These are phyloP conservation scores for Sclerospora graminicola DNA, from an alignment of 352 stramenopile genomes.

Conservation along the genomic window DNA sequence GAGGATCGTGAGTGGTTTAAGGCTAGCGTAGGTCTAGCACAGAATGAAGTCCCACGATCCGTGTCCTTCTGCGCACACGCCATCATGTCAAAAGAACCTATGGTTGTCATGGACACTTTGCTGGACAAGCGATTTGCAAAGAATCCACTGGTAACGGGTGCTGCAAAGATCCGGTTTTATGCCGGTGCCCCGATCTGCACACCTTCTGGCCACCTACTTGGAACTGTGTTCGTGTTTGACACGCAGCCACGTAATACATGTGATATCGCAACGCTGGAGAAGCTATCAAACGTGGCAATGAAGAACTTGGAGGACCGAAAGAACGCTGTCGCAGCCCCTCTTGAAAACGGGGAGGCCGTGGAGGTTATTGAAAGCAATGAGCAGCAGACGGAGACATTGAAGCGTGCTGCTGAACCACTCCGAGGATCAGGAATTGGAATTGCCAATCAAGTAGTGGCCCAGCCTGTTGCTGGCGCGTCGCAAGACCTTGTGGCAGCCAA, in stretches of 20 bases:
- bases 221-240: constrained; percentile 84
- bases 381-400: constrained; percentile 16
- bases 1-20: constrained; percentile 86
- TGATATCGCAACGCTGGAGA: constrained; percentile 80
- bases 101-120: constrained; percentile 83
- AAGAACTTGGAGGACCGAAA: constrained; percentile 87
- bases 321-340: constrained; percentile 61
- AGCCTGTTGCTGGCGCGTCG: constrained; percentile 36
- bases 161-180: constrained; percentile 83
- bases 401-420: constrained; percentile 28
- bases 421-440: constrained; percentile 64
- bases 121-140: constrained; percentile 81
- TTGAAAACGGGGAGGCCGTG: constrained; percentile 39
- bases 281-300: constrained; percentile 84
- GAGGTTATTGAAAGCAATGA: constrained; percentile 19
- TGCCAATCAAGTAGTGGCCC: constrained; percentile 66
- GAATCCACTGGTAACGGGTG: constrained; percentile 76
- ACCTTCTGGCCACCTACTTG: constrained; percentile 68
- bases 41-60: constrained; percentile 81
- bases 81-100: constrained; percentile 84
- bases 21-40: constrained; percentile 68
- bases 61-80: constrained; percentile 82
- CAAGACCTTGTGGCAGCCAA: constrained; percentile 78
- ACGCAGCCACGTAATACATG: constrained; percentile 77
- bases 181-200: constrained; percentile 73